Evolutionary conservation across 2,329 filamentous ascomycete genomes (phyloP).

Genomic region (Aspergillus ruber): DNA sequence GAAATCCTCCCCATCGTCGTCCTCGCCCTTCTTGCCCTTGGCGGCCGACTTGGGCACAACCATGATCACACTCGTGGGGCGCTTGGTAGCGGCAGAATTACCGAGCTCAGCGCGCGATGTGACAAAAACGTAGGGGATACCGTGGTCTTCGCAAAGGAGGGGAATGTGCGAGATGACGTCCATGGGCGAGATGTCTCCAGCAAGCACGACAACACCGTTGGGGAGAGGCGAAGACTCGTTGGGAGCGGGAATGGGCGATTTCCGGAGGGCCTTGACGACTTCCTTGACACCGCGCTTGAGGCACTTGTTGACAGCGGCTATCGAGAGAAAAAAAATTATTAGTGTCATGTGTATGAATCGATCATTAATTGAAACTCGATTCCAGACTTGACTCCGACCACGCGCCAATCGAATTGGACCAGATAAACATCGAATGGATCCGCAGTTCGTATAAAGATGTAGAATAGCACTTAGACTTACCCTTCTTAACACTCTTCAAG

Average conservation of each 20-base stretch:
- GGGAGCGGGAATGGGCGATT: conserved; percentile 67
- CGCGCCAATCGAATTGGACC: not conserved
- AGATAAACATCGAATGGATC: not conserved
- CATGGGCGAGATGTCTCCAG: conserved; percentile 95
- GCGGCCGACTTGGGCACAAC: conserved; percentile 48
- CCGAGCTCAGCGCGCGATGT: conserved; percentile 87
- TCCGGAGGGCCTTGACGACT: conserved; percentile 96
- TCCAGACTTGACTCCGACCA: not conserved
- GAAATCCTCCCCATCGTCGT: conserved; percentile 44
- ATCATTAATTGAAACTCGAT: not conserved
- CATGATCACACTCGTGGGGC: conserved; percentile 96
- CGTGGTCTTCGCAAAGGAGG: conserved; percentile 96
- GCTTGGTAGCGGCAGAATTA: conserved; percentile 87
- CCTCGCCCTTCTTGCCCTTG: conserved; percentile 46
- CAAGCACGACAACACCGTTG: conserved; percentile 76
- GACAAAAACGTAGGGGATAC: conserved; percentile 94
- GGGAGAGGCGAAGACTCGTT: conserved; percentile 57
- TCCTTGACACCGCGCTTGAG: conserved; percentile 98
- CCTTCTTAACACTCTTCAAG: conserved; percentile 48
- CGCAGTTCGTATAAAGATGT: not conserved
- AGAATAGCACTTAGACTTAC: conserved; percentile 20
- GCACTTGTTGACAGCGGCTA: conserved; percentile 90
- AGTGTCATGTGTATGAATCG: not conserved
- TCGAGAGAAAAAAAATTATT: conserved; percentile 1
- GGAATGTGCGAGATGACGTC: conserved; percentile 98